Base-by-base conservation (phyloP, 2,329 filamentous ascomycete species). In the Trichoderma oligosporum region DNA sequence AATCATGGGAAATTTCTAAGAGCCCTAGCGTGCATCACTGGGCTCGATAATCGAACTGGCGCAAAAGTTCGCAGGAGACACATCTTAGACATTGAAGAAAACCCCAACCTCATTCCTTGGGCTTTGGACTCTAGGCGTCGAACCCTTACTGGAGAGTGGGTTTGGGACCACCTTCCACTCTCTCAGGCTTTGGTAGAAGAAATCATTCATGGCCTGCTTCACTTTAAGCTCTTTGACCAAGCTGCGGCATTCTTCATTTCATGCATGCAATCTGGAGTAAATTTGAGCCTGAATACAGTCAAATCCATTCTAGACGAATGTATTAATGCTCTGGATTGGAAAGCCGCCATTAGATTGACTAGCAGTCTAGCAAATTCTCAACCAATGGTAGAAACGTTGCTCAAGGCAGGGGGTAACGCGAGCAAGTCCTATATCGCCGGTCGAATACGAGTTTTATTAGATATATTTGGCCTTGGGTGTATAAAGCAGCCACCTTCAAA, bases 131-230 rank as follows among this genome's bases (percentile, higher is more conserved):
- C 61, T 48, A 62, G 53, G 58, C 64, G 62, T 18, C 61, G 67
- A 27, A 60, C 65, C 33, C 62, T 55, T 58, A 63, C 58, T 27
- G 72, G 71, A 4, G 66, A 72, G 3, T 75, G 68, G 58, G 68
- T 75, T 14, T 73, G 74, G 56, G 67, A 78, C 62, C 73, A 76
- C 44, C 70, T 72, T 2, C 66, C 65, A 4, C 63, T 81, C 14
- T 69, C 70, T 35, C 67, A 67, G 7, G 61, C 67, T 2, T 62
- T 82, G 4, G 70, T 78, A 8, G 74, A 82, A 59, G 69, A 73
- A 47, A 69, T 82, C 3, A 69, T 84, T 22, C 64, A 70, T 36
- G 77, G 78, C 1, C 71, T 83, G 49, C 65, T 84, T 8, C 71
- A 76, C 36, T 78, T 82, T 39, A 73, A 70, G 57, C 69, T 75